These are phyloP conservation scores for Xerocomellus dryophilus DNA, from an alignment of 768 basidiomycete genomes.

Conservation along the genomic window DNA sequence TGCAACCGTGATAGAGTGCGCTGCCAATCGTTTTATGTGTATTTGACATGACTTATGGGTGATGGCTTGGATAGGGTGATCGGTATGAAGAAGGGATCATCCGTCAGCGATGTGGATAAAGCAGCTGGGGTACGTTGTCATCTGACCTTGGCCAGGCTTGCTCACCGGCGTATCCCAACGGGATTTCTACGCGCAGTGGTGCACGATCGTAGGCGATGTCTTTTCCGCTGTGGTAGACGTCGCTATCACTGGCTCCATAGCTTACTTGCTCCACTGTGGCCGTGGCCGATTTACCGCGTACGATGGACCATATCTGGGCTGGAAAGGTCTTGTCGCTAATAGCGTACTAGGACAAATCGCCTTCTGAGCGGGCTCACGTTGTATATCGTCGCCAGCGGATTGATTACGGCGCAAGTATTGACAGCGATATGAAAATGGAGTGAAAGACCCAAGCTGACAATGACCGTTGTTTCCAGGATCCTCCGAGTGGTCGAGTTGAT, in stretches of 20 bases:
- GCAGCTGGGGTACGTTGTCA: neutral
- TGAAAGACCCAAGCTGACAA: neutral
- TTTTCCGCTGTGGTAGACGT: neutral
- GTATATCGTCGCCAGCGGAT: neutral
- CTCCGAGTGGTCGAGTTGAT: neutral
- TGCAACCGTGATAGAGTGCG: neutral
- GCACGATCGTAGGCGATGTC: neutral
- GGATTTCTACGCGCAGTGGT: neutral
- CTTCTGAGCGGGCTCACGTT: neutral
- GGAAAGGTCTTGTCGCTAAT: neutral
- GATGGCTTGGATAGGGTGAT: neutral
- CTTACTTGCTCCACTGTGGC: neutral
- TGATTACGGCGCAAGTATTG: neutral
- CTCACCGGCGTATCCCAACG: neutral
- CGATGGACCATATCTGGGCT: neutral
- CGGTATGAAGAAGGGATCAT: neutral
- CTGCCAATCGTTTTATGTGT: neutral
- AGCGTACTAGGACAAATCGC: neutral
- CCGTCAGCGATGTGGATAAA: neutral
- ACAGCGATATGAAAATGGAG: too few relatives aligned
- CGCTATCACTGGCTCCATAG: neutral
- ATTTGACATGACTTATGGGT: neutral
- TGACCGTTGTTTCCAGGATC: neutral
- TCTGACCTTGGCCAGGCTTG: neutral
- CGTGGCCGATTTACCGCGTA: neutral